A percentile compares a stretch with the other conserved stretches of the same genome.
phyloP scores from a whole-genome alignment of 1,284 basidiomycete genomes.

The Papiliotrema fonsecae region DNA sequence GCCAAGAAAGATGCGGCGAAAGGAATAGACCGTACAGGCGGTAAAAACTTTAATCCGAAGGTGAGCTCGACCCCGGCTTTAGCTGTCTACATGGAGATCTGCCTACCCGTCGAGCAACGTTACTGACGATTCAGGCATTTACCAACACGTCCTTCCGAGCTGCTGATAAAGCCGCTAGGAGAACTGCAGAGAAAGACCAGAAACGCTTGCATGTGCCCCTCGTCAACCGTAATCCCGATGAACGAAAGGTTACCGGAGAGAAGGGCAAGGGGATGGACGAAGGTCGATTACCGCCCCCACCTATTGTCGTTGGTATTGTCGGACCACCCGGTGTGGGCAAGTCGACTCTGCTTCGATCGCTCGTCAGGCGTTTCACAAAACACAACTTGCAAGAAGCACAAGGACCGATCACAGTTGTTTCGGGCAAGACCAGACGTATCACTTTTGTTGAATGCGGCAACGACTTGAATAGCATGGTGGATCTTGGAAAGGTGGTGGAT shows the following conservation, averaged over 20 bases:
- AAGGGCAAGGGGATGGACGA: conserved; percentile 46
- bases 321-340: conserved; percentile 98
- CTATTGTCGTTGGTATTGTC: conserved; percentile 92
- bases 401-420: conserved; percentile 94
- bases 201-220: conserved; percentile 92
- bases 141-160: conserved; percentile 83
- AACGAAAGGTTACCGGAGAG: conserved; percentile 51
- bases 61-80: conserved; percentile 56
- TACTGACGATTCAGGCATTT: conserved; percentile 59
- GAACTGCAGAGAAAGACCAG: conserved; percentile 91
- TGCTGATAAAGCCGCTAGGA: conserved; percentile 80
- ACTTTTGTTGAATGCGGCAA: conserved; percentile 98
- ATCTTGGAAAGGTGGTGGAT: conserved; percentile 94
- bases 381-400: conserved; percentile 85
- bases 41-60: conserved; percentile 83
- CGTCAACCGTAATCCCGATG: conserved; percentile 88
- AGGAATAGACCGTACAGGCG: conserved; percentile 56
- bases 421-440: conserved; percentile 79
- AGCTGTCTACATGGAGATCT: no score
- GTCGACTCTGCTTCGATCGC: conserved; percentile 85
- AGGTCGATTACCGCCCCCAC: conserved; percentile 63
- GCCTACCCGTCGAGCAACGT: neutral
- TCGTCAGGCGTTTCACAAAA: conserved; percentile 90
- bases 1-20: conserved; percentile 67
- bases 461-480: conserved; percentile 96